A percentile compares a stretch with the other conserved stretches of the same genome.
These are phyloP conservation scores for Microbotryomycetes sp. DNA, from an alignment of 1,284 basidiomycete species.

Conservation along the genomic window DNA sequence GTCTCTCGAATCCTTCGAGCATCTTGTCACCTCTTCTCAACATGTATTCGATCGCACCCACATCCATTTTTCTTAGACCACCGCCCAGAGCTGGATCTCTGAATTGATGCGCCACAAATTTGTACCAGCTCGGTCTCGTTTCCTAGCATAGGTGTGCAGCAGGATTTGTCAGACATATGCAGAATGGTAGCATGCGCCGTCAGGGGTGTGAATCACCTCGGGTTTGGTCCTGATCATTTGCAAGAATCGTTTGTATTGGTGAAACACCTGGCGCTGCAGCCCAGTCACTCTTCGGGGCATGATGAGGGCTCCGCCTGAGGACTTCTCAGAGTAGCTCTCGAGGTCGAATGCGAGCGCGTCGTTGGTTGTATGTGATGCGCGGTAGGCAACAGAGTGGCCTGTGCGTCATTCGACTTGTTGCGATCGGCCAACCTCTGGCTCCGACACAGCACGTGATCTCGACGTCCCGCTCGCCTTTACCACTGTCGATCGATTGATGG, in stretches of 20 bases:
- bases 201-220: neutral
- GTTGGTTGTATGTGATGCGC: too few relatives aligned
- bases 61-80: conserved; percentile 30
- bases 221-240: conserved; percentile 32
- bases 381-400: too few relatives aligned
- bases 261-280: conserved; percentile 30
- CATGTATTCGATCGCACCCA: conserved; percentile 36
- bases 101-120: conserved; percentile 36
- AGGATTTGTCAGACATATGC: neutral
- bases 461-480: too few relatives aligned
- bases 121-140: conserved; percentile 31
- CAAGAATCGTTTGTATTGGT: conserved; percentile 32
- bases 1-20: conserved; percentile 29
- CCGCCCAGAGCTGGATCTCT: conserved; percentile 31
- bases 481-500: too few relatives aligned
- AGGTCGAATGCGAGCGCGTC: too few relatives aligned
- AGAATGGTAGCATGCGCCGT: too few relatives aligned
- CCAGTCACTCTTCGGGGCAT: conserved; percentile 32
- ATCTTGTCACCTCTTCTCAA: conserved; percentile 34
- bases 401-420: too few relatives aligned
- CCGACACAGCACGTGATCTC: too few relatives aligned
- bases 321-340: too few relatives aligned
- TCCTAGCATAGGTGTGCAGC: conserved; percentile 14
- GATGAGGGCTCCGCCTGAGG: too few relatives aligned
- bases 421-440: too few relatives aligned